Conservation (phyloP, 805 yeast genomes). For the Nakazawaea pomicola region DNA sequence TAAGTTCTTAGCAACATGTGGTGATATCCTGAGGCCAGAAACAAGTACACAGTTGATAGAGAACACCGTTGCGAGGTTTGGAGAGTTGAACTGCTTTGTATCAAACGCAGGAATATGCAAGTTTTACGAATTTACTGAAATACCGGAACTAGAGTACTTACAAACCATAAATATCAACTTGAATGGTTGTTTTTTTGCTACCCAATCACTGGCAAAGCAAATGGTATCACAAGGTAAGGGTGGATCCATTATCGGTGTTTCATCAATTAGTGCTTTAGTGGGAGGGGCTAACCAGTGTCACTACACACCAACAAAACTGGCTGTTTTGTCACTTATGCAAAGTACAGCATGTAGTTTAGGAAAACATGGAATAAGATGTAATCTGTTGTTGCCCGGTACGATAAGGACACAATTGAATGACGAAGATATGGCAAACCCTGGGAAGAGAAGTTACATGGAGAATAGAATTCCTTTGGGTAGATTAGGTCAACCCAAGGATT, state of each 20-base stretch:
- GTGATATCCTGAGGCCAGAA: slow-evolving; percentile 38
- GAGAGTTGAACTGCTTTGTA: slow-evolving; percentile 35
- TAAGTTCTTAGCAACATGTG: slow-evolving; percentile 31
- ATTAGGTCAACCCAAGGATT: slow-evolving; percentile 31
- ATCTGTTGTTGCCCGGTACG: slow-evolving; percentile 42
- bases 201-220: slow-evolving; percentile 42
- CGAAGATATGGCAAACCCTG: slow-evolving; percentile 33
- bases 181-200: slow-evolving; percentile 39
- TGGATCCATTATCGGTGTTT: slow-evolving; percentile 41
- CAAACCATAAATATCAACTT: slow-evolving; percentile 34
- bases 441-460: slow-evolving; percentile 32
- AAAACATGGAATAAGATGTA: slow-evolving; percentile 37
- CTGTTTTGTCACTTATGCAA: slow-evolving; percentile 38
- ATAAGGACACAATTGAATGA: slow-evolving; percentile 37
- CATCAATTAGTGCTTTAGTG: slow-evolving; percentile 38
- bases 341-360: slow-evolving; percentile 39
- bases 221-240: slow-evolving; percentile 41
- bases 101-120: slow-evolving; percentile 44
- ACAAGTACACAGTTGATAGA: slow-evolving; percentile 28
- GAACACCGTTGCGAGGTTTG: slow-evolving; percentile 31
- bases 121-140: slow-evolving; percentile 35
- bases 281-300: slow-evolving; percentile 42
- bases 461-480: slow-evolving; percentile 35
- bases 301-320: slow-evolving; percentile 47
- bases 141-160: slow-evolving; percentile 30